Conservation (phyloP, 495 filamentous ascomycete genomes). For the Talaromyces wortmannii region DNA sequence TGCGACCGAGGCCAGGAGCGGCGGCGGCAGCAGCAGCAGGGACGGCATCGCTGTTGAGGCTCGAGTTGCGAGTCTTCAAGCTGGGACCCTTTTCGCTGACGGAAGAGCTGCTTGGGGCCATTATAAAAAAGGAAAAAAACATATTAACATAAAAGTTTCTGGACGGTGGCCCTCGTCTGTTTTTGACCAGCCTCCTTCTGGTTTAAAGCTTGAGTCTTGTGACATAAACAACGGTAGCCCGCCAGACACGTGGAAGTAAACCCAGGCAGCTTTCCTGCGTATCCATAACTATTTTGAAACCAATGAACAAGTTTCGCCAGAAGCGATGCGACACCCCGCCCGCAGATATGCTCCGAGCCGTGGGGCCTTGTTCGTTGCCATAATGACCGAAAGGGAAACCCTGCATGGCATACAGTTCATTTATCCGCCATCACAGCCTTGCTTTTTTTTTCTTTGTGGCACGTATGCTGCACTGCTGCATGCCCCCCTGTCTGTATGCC, state of each 20-base stretch:
- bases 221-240: not conserved
- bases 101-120: not conserved
- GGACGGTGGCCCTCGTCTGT: not conserved
- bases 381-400: not conserved
- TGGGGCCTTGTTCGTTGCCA: not conserved
- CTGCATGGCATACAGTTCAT: not conserved
- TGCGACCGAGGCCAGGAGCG: not conserved
- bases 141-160: not conserved
- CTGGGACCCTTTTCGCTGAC: not conserved
- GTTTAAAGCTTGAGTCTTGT: not conserved
- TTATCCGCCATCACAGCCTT: not conserved
- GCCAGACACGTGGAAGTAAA: too few relatives aligned
- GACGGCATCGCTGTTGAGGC: not conserved
- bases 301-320: not conserved
- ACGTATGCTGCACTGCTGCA: not conserved
- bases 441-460: not conserved
- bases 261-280: not conserved
- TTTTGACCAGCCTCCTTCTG: not conserved
- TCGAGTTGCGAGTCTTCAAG: not conserved
- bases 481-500: not conserved
- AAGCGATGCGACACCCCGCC: not conserved
- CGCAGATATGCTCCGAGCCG: not conserved
- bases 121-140: not conserved
- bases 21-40: not conserved
- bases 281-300: not conserved